Evolutionary conservation across 352 stramenopile species (phyloP).

Genomic region (Pythium periplocum): DNA sequence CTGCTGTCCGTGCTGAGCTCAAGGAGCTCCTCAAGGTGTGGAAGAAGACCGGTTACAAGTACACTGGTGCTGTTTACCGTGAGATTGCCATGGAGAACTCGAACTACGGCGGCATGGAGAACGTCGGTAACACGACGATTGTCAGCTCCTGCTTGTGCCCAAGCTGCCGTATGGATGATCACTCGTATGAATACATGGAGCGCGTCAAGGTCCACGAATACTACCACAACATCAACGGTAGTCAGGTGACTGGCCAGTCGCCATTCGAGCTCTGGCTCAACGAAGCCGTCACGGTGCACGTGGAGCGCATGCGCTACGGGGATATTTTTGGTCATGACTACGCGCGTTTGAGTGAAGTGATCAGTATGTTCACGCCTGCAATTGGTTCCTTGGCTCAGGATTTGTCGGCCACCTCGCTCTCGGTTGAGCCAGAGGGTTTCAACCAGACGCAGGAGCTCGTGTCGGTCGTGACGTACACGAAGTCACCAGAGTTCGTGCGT

Average conservation of each 20-base stretch:
- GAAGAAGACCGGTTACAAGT: slow-evolving; percentile 83
- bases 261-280: slow-evolving; percentile 83
- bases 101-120: slow-evolving; percentile 81
- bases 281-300: slow-evolving; percentile 76
- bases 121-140: slow-evolving; percentile 80
- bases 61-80: slow-evolving; percentile 72
- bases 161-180: slow-evolving; percentile 71
- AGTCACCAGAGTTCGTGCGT: slow-evolving; percentile 72
- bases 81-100: slow-evolving; percentile 84
- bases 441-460: slow-evolving; percentile 80
- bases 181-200: slow-evolving; percentile 80
- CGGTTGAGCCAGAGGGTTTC: slow-evolving; percentile 66
- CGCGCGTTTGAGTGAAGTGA: slow-evolving; percentile 59
- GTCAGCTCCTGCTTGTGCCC: slow-evolving; percentile 68
- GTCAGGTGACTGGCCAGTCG: slow-evolving; percentile 72
- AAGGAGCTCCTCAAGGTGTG: slow-evolving; percentile 59
- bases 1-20: slow-evolving; percentile 43
- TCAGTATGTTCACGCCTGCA: slow-evolving; percentile 68
- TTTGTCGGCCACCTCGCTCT: slow-evolving; percentile 63
- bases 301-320: slow-evolving; percentile 62
- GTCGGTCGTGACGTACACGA: slow-evolving; percentile 74
- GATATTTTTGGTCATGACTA: slow-evolving; percentile 70
- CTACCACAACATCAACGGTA: slow-evolving; percentile 84
- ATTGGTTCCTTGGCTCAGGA: slow-evolving; percentile 67
- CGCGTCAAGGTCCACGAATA: slow-evolving; percentile 81